phyloP scores from a whole-genome alignment of 805 yeast genomes.

The Lachancea dasiensis region DNA sequence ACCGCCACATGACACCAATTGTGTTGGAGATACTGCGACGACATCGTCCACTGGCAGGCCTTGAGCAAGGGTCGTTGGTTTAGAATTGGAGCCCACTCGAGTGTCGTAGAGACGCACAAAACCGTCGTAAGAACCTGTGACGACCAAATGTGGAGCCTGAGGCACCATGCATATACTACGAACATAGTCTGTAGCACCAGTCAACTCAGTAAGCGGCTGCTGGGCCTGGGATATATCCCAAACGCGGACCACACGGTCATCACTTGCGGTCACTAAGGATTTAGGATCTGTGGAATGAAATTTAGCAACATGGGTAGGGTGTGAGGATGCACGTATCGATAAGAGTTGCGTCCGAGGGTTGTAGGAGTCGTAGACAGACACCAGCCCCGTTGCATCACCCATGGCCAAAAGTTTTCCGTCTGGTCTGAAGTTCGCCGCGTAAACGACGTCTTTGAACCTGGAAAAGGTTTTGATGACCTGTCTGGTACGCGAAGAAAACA shows the following conservation, averaged over 20 bases:
- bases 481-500: conserved; percentile 89
- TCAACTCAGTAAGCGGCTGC: conserved; percentile 65
- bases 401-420: conserved; percentile 92
- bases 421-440: conserved; percentile 81
- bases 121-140: conserved; percentile 94
- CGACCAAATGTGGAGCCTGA: conserved; percentile 66
- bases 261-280: conserved; percentile 73
- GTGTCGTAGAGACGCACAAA: conserved; percentile 77
- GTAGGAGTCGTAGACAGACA: conserved; percentile 81
- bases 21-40: conserved; percentile 67
- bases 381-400: conserved; percentile 91
- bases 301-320: conserved; percentile 89
- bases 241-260: conserved; percentile 78
- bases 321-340: conserved; percentile 73
- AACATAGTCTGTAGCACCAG: conserved; percentile 80
- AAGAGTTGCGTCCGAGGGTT: conserved; percentile 75
- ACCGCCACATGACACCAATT: conserved; percentile 72
- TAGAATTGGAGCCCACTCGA: conserved; percentile 38
- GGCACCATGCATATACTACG: conserved; percentile 78
- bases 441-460: conserved; percentile 87
- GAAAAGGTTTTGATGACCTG: conserved; percentile 82
- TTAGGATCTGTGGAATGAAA: conserved; percentile 71
- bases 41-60: conserved; percentile 81
- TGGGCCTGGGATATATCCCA: conserved; percentile 80
- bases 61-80: conserved; percentile 64